Evolutionary conservation across 768 basidiomycete species (phyloP), one percentile per base, ranked within the genome.

Genomic region (Grammothele lineata): DNA sequence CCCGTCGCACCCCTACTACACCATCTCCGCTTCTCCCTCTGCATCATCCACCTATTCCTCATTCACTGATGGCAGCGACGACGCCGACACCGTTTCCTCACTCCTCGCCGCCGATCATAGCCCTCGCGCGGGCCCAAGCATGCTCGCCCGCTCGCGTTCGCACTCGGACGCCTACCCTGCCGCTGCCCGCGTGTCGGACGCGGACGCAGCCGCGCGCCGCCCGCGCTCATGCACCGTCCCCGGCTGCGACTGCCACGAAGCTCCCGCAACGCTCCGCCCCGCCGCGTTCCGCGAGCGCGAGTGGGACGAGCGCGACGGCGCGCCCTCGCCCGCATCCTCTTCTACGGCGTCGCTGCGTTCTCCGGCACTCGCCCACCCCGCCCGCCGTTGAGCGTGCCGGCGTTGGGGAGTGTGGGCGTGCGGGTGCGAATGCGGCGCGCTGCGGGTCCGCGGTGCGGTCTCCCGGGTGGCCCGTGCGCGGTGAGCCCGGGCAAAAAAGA

Each of bases 231-330:
- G 50, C 50, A 51, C 50, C 1, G 27, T 51, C 27, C 30, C 50
- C 1, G 50, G 50, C 7, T 51, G 50, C 45, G 26, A 47, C 30
- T 51, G 50, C 33, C 22, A 40, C 37, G 19, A 35, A 26, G 50
- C 41, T 15, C 45, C 50, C n/a, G 37, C 45, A 36, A 4, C 25
- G 50, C 50, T 51, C 40, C 50, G 45, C 50, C 50, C 50, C 15
- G 49, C 38, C 24, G 40, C 50, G 12, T 51, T 51, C 45, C 50
- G n/a, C 17, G n/a, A n/a, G n/a, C n/a, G n/a, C n/a, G n/a, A n/a
- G n/a, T n/a, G n/a, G n/a, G n/a, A n/a, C n/a, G n/a, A n/a, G 30
- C 9, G 30, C 30, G 30, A 8, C 30, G 30, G 9, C 30, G 8
- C 30, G 9, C 9, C 30, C 30, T 32, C 30, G 9, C 9, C 30